phyloP scores from a whole-genome alignment of 352 stramenopile genomes.

The Salisapilia sapeloensis region DNA sequence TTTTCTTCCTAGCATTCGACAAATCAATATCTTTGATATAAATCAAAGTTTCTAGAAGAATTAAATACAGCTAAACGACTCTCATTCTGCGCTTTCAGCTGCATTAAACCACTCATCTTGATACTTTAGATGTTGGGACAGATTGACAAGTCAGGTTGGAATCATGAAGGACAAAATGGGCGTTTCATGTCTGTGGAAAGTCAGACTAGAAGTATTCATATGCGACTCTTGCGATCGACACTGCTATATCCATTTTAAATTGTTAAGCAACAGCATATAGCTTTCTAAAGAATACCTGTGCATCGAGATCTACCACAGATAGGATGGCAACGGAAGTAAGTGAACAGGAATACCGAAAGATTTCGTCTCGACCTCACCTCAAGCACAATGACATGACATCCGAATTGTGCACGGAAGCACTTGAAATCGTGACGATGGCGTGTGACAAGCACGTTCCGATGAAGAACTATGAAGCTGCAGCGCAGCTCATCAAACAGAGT shows the following conservation, averaged over 20 bases:
- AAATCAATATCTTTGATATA: background rate
- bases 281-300: too few relatives aligned
- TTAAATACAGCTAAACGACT: constrained; percentile 38
- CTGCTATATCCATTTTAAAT: too few relatives aligned
- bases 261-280: too few relatives aligned
- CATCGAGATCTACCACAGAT: constrained; percentile 21
- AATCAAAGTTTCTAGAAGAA: background rate
- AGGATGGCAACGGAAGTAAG: constrained; percentile 21
- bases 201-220: too few relatives aligned
- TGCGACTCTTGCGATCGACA: too few relatives aligned
- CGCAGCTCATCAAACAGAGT: constrained; percentile 90
- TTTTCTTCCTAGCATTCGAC: constrained; percentile 55
- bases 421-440: constrained; percentile 94
- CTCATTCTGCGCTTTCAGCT: constrained; percentile 72
- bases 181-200: too few relatives aligned
- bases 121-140: too few relatives aligned
- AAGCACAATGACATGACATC: constrained; percentile 84
- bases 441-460: constrained; percentile 88
- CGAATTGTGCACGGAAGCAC: constrained; percentile 88
- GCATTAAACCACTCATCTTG: constrained; percentile 66
- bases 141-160: too few relatives aligned
- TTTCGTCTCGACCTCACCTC: constrained; percentile 61
- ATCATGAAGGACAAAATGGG: too few relatives aligned
- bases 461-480: constrained; percentile 89
- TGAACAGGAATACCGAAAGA: constrained; percentile 69